A percentile compares a stretch with the other conserved stretches of the same genome.
phyloP scores from a whole-genome alignment of 2,329 filamentous ascomycete genomes.

The Verticillium zaregamsianum region DNA sequence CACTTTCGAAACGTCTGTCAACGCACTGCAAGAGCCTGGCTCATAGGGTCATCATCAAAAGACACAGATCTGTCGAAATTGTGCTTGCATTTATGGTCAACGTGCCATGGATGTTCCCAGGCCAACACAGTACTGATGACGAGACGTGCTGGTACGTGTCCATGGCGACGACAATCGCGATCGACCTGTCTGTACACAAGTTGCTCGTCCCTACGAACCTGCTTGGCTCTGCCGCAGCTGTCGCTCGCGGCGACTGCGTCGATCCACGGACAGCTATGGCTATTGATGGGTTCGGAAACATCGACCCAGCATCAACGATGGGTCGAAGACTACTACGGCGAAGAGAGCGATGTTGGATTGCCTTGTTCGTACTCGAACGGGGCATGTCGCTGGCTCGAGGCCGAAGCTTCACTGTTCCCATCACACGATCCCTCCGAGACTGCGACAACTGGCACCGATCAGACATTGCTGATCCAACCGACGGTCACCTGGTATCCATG shows the following conservation, averaged over 20 bases:
- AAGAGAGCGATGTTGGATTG: conserved; percentile 66
- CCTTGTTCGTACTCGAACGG: conserved; percentile 68
- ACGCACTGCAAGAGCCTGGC: conserved; percentile 61
- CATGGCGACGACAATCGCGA: conserved; percentile 63
- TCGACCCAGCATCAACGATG: conserved; percentile 56
- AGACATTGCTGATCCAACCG: conserved; percentile 59
- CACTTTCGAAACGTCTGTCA: conserved; percentile 61
- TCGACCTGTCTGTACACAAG: conserved; percentile 68
- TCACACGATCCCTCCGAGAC: conserved; percentile 60
- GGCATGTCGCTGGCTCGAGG: conserved; percentile 69
- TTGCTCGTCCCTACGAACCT: conserved; percentile 53
- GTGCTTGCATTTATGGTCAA: conserved; percentile 73
- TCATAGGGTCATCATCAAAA: conserved; percentile 54
- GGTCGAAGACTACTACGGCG: conserved; percentile 59
- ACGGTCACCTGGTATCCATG: conserved; percentile 69
- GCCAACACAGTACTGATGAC: conserved; percentile 64
- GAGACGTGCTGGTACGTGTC: conserved; percentile 69
- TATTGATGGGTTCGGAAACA: conserved; percentile 63
- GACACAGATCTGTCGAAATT: conserved; percentile 68
- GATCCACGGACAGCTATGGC: conserved; percentile 60
- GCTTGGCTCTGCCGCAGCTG: conserved; percentile 39
- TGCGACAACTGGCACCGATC: conserved; percentile 68
- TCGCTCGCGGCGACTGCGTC: conserved; percentile 60
- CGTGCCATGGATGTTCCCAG: conserved; percentile 70
- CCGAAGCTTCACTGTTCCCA: conserved; percentile 62